A percentile compares a stretch with the other conserved stretches of the same genome.
Evolutionary conservation across 116 monocot genomes (phyloP).

Genomic region (Phalaenopsis hybrid): DNA sequence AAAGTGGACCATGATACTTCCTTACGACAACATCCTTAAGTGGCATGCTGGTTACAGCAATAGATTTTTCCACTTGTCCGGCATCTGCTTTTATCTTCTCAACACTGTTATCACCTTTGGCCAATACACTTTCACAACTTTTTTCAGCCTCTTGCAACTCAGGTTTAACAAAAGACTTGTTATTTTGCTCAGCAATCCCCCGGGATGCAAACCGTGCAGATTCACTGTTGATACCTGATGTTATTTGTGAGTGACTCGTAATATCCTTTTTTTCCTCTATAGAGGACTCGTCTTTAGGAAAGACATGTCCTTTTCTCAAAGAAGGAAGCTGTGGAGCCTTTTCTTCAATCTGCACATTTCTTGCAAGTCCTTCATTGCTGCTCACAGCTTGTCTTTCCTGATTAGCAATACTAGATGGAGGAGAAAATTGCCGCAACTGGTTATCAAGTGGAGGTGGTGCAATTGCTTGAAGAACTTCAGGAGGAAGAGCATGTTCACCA

Average conservation of each 20-base stretch:
- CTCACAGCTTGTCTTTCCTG: slow-evolving; percentile 27
- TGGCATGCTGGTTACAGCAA: slow-evolving; percentile 15
- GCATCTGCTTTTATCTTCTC: slow-evolving; percentile 44
- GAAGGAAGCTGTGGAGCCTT: slow-evolving; percentile 17
- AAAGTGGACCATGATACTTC: slow-evolving; percentile 83
- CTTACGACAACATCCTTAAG: slow-evolving; percentile 35
- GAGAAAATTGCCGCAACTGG: slow-evolving; percentile 21
- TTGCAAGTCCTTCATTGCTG: slow-evolving; percentile 30
- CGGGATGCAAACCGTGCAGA: slow-evolving; percentile 14
- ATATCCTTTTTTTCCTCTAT: slow-evolving; percentile 36
- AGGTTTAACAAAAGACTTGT: slow-evolving; percentile 33
- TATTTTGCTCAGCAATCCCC: slow-evolving; percentile 38
- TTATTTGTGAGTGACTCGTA: slow-evolving; percentile 14
- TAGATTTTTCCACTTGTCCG: slow-evolving; percentile 41
- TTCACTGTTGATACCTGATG: slow-evolving; percentile 29
- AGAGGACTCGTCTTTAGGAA: slow-evolving; percentile 40
- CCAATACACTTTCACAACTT: slow-evolving; percentile 19
- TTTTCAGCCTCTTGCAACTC: slow-evolving; percentile 50
- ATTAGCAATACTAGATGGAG: slow-evolving; percentile 13
- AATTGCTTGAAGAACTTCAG: slow-evolving; percentile 74
- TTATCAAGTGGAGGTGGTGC: slow-evolving; percentile 54
- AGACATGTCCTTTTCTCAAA: slow-evolving; percentile 19
- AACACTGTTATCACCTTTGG: slow-evolving; percentile 28
- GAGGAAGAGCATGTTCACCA: slow-evolving; percentile 64
- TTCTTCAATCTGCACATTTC: slow-evolving; percentile 27